A percentile compares a stretch with the other conserved stretches of the same genome.
phyloP scores from a whole-genome alignment of 2,329 filamentous ascomycete genomes.

The Fusarium fracticaudum region DNA sequence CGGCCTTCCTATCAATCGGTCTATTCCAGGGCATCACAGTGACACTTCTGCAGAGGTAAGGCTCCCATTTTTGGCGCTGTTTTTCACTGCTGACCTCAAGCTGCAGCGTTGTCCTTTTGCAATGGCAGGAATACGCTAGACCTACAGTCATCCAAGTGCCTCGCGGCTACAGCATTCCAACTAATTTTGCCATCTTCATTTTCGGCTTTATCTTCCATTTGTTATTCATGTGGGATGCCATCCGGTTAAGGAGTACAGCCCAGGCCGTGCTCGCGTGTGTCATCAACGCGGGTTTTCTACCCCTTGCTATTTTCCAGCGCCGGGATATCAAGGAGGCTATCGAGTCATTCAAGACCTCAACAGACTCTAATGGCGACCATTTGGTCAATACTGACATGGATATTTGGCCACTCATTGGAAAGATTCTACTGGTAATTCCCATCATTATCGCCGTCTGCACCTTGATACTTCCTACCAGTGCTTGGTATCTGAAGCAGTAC shows the following conservation, averaged over 20 bases:
- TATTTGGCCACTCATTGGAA: neutral
- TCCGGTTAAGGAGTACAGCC: slow-evolving; percentile 4
- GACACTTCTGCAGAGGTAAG: neutral
- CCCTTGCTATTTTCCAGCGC: neutral
- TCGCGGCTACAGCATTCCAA: neutral
- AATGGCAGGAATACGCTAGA: slow-evolving; percentile 1
- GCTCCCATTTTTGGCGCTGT: neutral
- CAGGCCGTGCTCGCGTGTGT: neutral
- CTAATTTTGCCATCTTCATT: neutral
- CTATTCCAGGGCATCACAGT: neutral
- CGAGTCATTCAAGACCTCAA: neutral
- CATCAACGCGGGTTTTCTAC: neutral
- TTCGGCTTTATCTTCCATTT: slow-evolving; percentile 6
- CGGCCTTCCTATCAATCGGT: neutral
- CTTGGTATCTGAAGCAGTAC: slow-evolving; percentile 4
- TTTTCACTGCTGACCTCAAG: neutral
- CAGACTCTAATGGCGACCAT: neutral
- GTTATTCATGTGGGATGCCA: neutral
- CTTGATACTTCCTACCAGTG: neutral
- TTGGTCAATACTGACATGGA: neutral
- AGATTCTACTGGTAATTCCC: neutral
- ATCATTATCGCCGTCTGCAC: neutral
- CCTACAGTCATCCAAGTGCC: neutral
- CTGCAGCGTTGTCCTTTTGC: neutral
- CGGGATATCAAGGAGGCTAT: neutral